Percentiles rank a stretch among this genome's conserved stretches.
These are phyloP conservation scores for Pythium aphanidermatum DNA, from an alignment of 352 stramenopile genomes.

Conservation along the genomic window DNA sequence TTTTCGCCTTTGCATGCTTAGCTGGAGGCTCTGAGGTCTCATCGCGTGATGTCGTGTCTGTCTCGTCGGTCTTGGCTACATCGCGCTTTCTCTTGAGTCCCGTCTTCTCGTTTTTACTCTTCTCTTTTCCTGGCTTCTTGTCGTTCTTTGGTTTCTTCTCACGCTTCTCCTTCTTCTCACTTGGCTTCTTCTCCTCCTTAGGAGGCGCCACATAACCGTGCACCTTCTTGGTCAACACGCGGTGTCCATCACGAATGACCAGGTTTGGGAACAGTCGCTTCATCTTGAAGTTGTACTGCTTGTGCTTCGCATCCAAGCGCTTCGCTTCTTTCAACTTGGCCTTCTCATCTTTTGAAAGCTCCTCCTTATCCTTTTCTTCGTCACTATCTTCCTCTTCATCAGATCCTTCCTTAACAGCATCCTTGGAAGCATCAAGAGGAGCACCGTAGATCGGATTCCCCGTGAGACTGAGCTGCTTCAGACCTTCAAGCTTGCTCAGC, in stretches of 20 bases:
- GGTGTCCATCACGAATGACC: constrained; percentile 70
- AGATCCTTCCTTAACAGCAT: constrained; percentile 7
- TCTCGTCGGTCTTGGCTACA: no score
- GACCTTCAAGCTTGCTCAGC: constrained; percentile 42
- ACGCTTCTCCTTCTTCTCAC: constrained; percentile 15
- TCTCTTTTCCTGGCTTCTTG: constrained; percentile 15
- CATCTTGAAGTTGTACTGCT: constrained; percentile 88
- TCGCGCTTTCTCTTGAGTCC: constrained; percentile 21
- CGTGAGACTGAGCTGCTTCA: constrained; percentile 76
- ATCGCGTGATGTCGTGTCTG: no score
- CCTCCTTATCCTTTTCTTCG: constrained; percentile 19
- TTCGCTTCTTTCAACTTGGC: constrained; percentile 54
- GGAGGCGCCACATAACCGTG: constrained; percentile 73
- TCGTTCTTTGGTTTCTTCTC: constrained; percentile 22
- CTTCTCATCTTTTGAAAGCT: constrained; percentile 42
- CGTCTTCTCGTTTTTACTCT: constrained; percentile 12
- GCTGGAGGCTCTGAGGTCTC: no score
- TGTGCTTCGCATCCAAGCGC: constrained; percentile 71
- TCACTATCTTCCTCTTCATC: constrained; percentile 13
- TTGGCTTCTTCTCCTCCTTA: constrained; percentile 48
- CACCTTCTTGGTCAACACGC: constrained; percentile 75
- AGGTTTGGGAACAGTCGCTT: constrained; percentile 78
- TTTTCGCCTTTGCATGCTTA: no score
- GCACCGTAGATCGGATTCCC: constrained; percentile 73
- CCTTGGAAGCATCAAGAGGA: constrained; percentile 26